Percentiles rank a stretch among this genome's conserved stretches.
These are phyloP conservation scores for Amorphotheca resinae DNA, from an alignment of 495 filamentous ascomycete genomes.

Conservation along the genomic window DNA sequence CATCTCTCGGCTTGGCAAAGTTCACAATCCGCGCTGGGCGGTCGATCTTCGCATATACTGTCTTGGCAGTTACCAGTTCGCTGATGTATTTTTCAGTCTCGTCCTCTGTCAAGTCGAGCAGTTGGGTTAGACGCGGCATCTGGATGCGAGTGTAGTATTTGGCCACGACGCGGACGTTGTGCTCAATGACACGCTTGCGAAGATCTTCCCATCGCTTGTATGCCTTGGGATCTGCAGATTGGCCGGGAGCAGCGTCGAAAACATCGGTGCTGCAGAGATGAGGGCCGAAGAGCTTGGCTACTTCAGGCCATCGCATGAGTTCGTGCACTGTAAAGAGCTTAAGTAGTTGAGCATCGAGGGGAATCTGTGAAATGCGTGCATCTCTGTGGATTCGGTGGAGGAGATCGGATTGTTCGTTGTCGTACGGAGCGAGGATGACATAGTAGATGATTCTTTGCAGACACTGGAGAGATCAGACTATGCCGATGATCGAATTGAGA, in stretches of 20 bases:
- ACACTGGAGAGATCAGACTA: conserved; percentile 45
- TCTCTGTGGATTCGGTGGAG: conserved; percentile 80
- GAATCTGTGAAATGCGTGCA: conserved; percentile 51
- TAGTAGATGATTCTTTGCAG: conserved; percentile 94
- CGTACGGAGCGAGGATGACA: conserved; percentile 88
- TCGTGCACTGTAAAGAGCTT: conserved; percentile 93
- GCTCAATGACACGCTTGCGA: conserved; percentile 95
- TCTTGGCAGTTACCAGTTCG: conserved; percentile 89
- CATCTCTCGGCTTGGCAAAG: conserved; percentile 86
- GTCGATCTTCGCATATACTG: conserved; percentile 95
- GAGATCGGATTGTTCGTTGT: conserved; percentile 97
- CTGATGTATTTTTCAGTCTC: conserved; percentile 98
- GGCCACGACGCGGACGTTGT: conserved; percentile 93
- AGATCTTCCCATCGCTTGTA: conserved; percentile 81
- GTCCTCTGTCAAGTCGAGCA: conserved; percentile 82
- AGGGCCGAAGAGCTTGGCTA: conserved; percentile 72
- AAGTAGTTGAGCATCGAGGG: conserved; percentile 65
- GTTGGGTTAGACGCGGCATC: conserved; percentile 74
- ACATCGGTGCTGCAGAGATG: conserved; percentile 87
- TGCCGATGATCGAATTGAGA: background rate
- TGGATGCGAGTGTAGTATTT: conserved; percentile 98
- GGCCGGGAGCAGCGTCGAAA: conserved; percentile 52
- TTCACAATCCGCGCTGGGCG: conserved; percentile 81
- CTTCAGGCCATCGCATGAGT: conserved; percentile 95
- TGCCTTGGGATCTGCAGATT: conserved; percentile 60